A percentile compares a stretch with the other conserved stretches of the same genome.
phyloP scores from a whole-genome alignment of 768 basidiomycete species.

The Kwoniella dejecticola region DNA sequence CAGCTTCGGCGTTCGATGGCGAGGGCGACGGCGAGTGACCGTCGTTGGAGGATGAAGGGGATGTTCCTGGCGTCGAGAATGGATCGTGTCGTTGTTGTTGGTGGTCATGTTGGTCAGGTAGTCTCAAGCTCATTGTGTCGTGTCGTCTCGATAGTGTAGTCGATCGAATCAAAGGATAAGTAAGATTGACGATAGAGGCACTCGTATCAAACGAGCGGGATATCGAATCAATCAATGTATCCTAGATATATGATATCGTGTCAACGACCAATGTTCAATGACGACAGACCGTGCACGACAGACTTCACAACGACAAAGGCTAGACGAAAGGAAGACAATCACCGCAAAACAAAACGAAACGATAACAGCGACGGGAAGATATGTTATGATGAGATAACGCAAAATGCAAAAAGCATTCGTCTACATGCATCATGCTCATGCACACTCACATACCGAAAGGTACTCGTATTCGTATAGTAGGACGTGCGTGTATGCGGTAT shows the following conservation, averaged over 20 bases:
- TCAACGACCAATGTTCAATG: neutral
- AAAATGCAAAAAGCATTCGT: too few species aligned
- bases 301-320: neutral
- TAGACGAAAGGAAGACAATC: neutral
- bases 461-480: too few species aligned
- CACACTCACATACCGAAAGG: too few species aligned
- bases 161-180: too few species aligned
- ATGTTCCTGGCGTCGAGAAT: constrained; percentile 9
- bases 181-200: too few species aligned
- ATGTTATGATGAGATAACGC: neutral
- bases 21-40: neutral
- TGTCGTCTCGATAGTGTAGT: neutral
- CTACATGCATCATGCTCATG: too few species aligned
- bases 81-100: constrained; percentile 12
- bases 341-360: neutral
- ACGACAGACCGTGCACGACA: neutral
- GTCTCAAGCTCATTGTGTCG: constrained; percentile 18
- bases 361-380: neutral
- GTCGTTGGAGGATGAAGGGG: constrained; percentile 8
- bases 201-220: constrained; percentile 5
- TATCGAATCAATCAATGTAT: neutral
- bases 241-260: neutral
- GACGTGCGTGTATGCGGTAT: too few species aligned
- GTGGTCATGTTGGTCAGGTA: constrained; percentile 5
- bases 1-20: neutral